Evolutionary conservation across 2,329 filamentous ascomycete species (phyloP), one percentile per base, ranked within the genome.

Genomic region (Aureobasidium sp.): DNA sequence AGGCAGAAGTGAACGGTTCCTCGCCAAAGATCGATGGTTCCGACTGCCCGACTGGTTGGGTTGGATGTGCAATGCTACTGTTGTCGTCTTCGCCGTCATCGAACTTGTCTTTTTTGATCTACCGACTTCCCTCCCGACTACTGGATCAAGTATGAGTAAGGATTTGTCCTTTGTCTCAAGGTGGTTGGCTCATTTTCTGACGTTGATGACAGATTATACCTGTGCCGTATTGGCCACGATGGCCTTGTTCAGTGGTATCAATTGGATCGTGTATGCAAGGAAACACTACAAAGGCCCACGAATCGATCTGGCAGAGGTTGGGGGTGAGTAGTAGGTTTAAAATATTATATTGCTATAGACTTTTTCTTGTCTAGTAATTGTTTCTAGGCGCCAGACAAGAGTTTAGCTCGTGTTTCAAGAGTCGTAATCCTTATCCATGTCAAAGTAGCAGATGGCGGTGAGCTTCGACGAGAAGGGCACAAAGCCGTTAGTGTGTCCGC

Each of bases 61-160:
- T 1, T 66, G 62, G 48, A 17, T 57, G 1, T 41, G 61, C 22
- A 68, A 66, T 63, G 52, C 14, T 15, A 44, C 64, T 12, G 57
- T 60, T 20, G 45, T 60, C 11, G 45, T 51, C 2, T 60, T 51
- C 17, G 45, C 65, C 7, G 59, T 64, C 17, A 55, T 64, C 20
- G 56, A 52, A 15, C 61, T 68, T 20, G 64, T 62, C 3, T 64
- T 66, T 17, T 67, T 63, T 45, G 56, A 64, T 31, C 34, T 65
- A 3, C 57, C 57, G 4, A 49, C 57, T 25, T 27, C 57, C 3
- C 14, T 51, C n/a, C 57, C 57, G 5, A 51, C 47, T 1, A 49
- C 45, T 14, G 57, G 45, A 17, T 51, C 45, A 1, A 51, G 57
- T 25, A 60, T 60, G 57, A 60, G 57, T 60, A 9, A 51, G 57